These are phyloP conservation scores for Samsoniella hepiali DNA, from an alignment of 2,329 filamentous ascomycete genomes.

Conservation along the genomic window DNA sequence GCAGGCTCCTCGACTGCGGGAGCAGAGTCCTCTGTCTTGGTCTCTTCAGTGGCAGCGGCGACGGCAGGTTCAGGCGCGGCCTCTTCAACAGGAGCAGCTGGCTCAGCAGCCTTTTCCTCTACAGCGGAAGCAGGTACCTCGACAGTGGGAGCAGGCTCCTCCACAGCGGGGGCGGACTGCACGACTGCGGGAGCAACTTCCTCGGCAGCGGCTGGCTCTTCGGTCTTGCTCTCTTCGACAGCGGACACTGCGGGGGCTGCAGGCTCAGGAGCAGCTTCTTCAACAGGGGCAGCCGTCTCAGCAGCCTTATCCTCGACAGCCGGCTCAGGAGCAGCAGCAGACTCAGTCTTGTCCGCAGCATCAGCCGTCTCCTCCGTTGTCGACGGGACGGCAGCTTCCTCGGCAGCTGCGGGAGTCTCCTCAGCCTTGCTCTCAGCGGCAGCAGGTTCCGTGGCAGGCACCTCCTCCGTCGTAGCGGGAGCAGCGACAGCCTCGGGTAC, in stretches of 20 bases:
- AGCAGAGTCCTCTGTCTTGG: conserved; percentile 19
- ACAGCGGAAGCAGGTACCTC: not conserved
- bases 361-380: not conserved
- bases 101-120: not conserved
- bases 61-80: not conserved
- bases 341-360: not conserved
- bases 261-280: not conserved
- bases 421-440: conserved; percentile 5
- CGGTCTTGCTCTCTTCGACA: conserved; percentile 10
- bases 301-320: not conserved
- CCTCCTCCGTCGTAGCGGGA: not conserved
- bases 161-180: not conserved
- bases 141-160: not conserved
- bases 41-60: conserved; percentile 9
- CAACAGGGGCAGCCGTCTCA: not conserved
- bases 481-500: not conserved
- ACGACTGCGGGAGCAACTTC: not conserved
- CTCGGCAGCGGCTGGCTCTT: not conserved
- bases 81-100: too few relatives aligned
- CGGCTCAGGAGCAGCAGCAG: not conserved
- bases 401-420: not conserved
- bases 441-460: not conserved
- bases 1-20: not conserved
- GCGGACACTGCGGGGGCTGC: not conserved
- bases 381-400: not conserved